Percentiles rank a stretch among this genome's conserved stretches.
Evolutionary conservation across 805 yeast genomes (phyloP).

Genomic region (Yamadazyma nakazawae): DNA sequence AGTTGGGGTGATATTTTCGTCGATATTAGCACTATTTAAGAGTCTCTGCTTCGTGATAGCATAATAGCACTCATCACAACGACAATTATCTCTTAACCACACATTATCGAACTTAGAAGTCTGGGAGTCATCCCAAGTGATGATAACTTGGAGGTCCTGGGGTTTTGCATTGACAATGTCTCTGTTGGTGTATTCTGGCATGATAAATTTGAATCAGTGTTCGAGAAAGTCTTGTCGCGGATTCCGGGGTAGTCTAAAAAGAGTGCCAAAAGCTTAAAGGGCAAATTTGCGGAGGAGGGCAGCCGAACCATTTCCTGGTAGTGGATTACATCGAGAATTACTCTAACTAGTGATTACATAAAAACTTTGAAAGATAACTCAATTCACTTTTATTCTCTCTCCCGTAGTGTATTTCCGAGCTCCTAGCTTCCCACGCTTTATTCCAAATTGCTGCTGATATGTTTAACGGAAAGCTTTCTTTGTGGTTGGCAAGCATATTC

Average conservation of each 20-base stretch:
- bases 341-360: no score
- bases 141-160: neutral
- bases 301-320: no score
- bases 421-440: no score
- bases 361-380: no score
- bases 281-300: no score
- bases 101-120: slow-evolving; percentile 37
- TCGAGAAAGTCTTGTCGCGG: neutral
- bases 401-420: no score
- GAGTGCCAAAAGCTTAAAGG: no score
- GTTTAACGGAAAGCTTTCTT: no score
- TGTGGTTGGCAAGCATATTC: no score
- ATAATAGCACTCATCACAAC: slow-evolving; percentile 53
- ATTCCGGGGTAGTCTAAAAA: neutral
- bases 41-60: slow-evolving; percentile 56
- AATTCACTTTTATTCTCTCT: no score
- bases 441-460: no score
- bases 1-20: slow-evolving; percentile 26
- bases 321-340: no score
- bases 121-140: slow-evolving; percentile 2
- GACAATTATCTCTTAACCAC: slow-evolving; percentile 68
- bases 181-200: neutral
- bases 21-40: slow-evolving; percentile 48
- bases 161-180: neutral
- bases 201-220: neutral